These are phyloP conservation scores for Emergomyces africanus DNA, from an alignment of 2,329 filamentous ascomycete genomes.

Conservation along the genomic window DNA sequence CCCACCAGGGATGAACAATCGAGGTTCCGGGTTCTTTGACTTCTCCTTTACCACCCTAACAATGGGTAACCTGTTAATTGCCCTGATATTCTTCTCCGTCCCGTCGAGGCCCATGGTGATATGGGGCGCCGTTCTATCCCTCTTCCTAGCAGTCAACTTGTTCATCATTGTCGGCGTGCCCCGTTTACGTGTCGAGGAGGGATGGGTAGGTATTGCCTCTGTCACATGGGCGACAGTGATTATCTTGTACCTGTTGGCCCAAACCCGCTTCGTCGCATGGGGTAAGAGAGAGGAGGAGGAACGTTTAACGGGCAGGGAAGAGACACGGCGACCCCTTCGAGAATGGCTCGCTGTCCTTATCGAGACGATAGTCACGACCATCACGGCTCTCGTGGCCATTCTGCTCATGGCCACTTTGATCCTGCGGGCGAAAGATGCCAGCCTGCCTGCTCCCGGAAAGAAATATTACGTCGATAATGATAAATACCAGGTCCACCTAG, in stretches of 20 bases:
- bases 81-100: constrained; percentile 73
- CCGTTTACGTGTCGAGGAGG: constrained; percentile 67
- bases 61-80: constrained; percentile 59
- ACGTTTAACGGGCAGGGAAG: constrained; percentile 74
- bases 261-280: constrained; percentile 75
- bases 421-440: constrained; percentile 66
- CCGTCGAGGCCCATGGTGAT: constrained; percentile 71
- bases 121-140: constrained; percentile 53
- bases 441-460: constrained; percentile 59
- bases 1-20: constrained; percentile 70
- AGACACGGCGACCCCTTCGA: constrained; percentile 65
- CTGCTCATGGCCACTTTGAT: constrained; percentile 70
- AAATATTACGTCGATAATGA: constrained; percentile 68
- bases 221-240: constrained; percentile 74
- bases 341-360: constrained; percentile 76
- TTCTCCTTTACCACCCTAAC: constrained; percentile 75
- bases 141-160: constrained; percentile 58
- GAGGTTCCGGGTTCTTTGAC: constrained; percentile 85
- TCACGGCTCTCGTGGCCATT: constrained; percentile 56
- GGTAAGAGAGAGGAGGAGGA: constrained; percentile 90
- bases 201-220: constrained; percentile 79
- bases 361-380: constrained; percentile 56
- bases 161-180: constrained; percentile 67
- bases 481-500: constrained; percentile 78
- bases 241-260: constrained; percentile 62